Evolutionary conservation across 129 eudicot species (phyloP), one percentile per base, ranked within the genome.

Genomic region (Kitagawia praeruptora): DNA sequence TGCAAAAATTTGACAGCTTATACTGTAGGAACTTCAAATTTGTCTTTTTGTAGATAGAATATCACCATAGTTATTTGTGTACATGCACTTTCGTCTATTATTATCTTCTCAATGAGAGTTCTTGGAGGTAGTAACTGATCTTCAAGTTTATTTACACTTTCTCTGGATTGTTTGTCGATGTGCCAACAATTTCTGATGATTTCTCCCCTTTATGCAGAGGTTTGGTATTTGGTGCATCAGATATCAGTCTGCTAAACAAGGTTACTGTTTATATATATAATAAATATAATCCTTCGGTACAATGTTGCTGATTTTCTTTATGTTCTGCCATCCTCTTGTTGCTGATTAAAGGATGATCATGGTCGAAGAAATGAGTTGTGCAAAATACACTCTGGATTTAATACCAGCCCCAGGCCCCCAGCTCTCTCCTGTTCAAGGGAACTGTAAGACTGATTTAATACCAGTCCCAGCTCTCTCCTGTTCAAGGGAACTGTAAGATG

Each of bases 321-420:
- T 23, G 28, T 21, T 54, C 28, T n/a, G 2, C 64, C 64, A 21
- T 54, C 64, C 64, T 54, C 64, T 54, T 54, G 64, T 21, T 54
- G 28, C 28, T 8, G 21, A 7, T 37, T 58, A 12, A 83, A 80
- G 85, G 81, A 78, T 75, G 77, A 41, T 16, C 64, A 70, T 71
- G 70, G 76, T 64, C 47, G 71, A 70, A 67, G 83, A 75, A 79
- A 37, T 66, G 63, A 78, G 86, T 70, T 85, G 85, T 88, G 82
- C 83, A 83, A 82, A 53, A 85, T 85, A 75, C 77, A 80, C 75
- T 80, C 86, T 16, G 91, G 88, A 74, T 85, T 85, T 31, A 84
- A 82, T 82, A 82, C 86, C 73, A 77, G 75, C 76, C 77, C 86
- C 61, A 87, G 82, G 75, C 70, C 76, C 77, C 86, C 61, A 87